phyloP scores from a whole-genome alignment of 495 filamentous ascomycete species.

The Aspergillus baeticus region DNA sequence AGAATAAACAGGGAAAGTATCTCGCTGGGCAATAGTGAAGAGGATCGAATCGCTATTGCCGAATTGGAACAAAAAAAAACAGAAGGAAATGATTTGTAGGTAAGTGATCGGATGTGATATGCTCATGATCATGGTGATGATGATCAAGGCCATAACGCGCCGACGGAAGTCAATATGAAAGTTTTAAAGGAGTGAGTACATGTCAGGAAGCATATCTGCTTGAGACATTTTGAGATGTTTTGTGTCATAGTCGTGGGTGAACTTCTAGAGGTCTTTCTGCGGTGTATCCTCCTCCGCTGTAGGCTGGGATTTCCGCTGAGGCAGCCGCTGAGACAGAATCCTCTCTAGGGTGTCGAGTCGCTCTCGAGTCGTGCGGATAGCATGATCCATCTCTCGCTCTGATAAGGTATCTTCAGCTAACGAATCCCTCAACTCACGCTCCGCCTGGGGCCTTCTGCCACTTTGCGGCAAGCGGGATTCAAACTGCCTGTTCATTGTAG shows the following conservation, averaged over 20 bases:
- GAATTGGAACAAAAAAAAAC: neutral
- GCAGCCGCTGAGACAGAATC: slow-evolving; percentile 65
- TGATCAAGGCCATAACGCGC: neutral
- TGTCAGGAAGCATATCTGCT: neutral
- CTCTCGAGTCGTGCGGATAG: slow-evolving; percentile 83
- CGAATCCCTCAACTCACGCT: slow-evolving; percentile 40
- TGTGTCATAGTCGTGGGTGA: neutral
- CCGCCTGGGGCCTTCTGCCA: slow-evolving; percentile 24
- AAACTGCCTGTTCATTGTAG: slow-evolving; percentile 28
- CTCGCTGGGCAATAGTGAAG: neutral
- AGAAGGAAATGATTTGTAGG: neutral
- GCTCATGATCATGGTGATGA: neutral
- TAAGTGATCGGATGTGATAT: neutral
- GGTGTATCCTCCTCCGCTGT: neutral
- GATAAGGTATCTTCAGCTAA: slow-evolving; percentile 71
- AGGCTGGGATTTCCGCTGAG: slow-evolving; percentile 46
- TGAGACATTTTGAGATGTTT: neutral
- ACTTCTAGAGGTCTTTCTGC: slow-evolving; percentile 17
- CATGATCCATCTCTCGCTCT: slow-evolving; percentile 77
- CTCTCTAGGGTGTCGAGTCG: slow-evolving; percentile 71
- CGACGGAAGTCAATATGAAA: neutral
- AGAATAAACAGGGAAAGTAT: slow-evolving; percentile 1
- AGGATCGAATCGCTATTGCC: neutral
- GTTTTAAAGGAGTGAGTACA: neutral
- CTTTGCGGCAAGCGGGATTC: slow-evolving; percentile 22